Evolutionary conservation across 306 rosid species (phyloP), one percentile per base, ranked within the genome.

Genomic region (Quercus suber): DNA sequence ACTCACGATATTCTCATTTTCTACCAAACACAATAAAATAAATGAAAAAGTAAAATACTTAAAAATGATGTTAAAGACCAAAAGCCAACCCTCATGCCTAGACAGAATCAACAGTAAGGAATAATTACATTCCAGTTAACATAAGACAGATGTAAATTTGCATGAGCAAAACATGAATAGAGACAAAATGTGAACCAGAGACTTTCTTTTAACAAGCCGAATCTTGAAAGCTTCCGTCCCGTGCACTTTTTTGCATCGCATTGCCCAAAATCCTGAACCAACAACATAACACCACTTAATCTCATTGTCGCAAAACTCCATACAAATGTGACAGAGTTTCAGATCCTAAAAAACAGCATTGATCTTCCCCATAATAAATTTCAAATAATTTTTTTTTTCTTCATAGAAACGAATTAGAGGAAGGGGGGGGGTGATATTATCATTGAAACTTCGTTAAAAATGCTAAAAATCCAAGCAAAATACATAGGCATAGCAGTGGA

Each of bases 171-270:
- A 71, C n/a, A 21, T 55, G 56, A 73, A 49, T n/a, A 30, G 18
- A 76, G 55, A 68, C 27, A 11, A 69, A 72, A 73, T 45, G 58
- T 14, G 71, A 86, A 74, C 55, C 27, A 69, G 77, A 76, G 65
- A 89, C 97, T 89, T 86, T 71, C 97, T 79, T 90, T 94, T 58
- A 94, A 78, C 74, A 92, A 71, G 79, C 92, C 92, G 33, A 94
- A 82, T 84, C 99, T 93, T 58, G 99, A 81, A 80, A 94, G 95
- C 86, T 94, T 94, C 89, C 97, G 94, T 41, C 99, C 99, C 0
- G 97, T 94, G 88, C 97, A 94, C 76, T 80, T 88, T 91, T 94
- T 94, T 65, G 90, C 82, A 85, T 94, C 99, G 49, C 99, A 94
- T 84, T 94, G 97, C 71, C 97, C 97, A 72, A 94, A 94, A 81